Evolutionary conservation across 441 rosid genomes (phyloP), one percentile per base, ranked within the genome.

Genomic region (Dalechampia spathulata): DNA sequence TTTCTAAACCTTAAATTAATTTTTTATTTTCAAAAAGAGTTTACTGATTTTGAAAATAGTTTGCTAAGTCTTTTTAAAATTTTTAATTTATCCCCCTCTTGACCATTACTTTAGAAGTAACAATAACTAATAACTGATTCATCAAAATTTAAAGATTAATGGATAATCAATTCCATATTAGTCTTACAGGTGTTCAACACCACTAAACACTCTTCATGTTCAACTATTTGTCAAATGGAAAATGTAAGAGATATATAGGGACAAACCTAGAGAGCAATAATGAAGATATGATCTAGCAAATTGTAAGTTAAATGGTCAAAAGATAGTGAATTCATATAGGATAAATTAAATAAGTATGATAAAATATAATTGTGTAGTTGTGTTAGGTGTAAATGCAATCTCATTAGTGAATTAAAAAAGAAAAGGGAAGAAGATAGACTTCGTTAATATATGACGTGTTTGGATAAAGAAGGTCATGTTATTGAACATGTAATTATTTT

Each of bases 181-280:
- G 58, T 56, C 2, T 57, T 55, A 1, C 36, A 38, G 49, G 12
- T 68, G n/a, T n/a, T 62, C 1, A 67, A 62, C 36, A 62, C 54
- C n/a, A 62, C 62, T 4, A 57, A 62, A 43, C 39, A 42, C 0
- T 13, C 41, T 2, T 16, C 62, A 2, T 38, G 43, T 2, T 62
- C 56, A 1, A 62, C 56, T n/a, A 45, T 68, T 9, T 14, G 60
- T 10, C 20, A 57, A 5, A 13, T 52, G 16, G 56, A 57, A 3
- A 28, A 28, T 28, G 32, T 28, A 3, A 7, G 32, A 19, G 60
- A 57, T 7, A 17, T 68, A 0, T 68, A 51, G 60, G 56, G 52
- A 3, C 60, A 68, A 49, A 19, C 62, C 52, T 19, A 16, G 26
- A 2, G 40, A 62, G 2, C 57, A 62, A 0, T 32, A 68, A 22